A percentile compares a stretch with the other conserved stretches of the same genome.
Conservation (phyloP, 1,139 yeast species). For the Entelexis paramagnoliae region DNA sequence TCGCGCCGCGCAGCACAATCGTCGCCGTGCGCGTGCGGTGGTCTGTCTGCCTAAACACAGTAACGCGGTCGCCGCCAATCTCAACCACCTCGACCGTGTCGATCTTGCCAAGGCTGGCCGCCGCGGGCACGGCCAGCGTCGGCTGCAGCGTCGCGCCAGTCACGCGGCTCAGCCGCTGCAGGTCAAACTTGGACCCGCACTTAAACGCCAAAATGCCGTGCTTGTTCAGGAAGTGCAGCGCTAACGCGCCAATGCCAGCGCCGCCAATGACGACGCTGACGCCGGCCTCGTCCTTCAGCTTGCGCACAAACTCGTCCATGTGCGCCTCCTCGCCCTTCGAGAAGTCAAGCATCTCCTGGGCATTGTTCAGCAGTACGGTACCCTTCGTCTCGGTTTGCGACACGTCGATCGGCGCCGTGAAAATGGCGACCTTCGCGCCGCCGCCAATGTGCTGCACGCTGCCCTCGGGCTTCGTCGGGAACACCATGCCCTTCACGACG, state of each 20-base stretch:
- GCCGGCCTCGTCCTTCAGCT: slow-evolving; percentile 75
- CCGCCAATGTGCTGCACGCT: slow-evolving; percentile 51
- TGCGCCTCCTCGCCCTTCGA: slow-evolving; percentile 94
- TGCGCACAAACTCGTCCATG: slow-evolving; percentile 76
- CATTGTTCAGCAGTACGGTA: slow-evolving; percentile 87
- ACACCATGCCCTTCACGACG: slow-evolving; percentile 95
- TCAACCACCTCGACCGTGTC: slow-evolving; percentile 86
- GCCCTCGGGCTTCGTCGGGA: slow-evolving; percentile 95
- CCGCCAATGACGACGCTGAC: slow-evolving; percentile 87
- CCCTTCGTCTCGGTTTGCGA: slow-evolving; percentile 96
- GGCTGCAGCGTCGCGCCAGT: slow-evolving; percentile 97
- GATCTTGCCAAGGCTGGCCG: slow-evolving; percentile 83
- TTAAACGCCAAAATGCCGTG: slow-evolving; percentile 73
- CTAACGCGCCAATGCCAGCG: slow-evolving; percentile 82
- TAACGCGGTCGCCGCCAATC: slow-evolving; percentile 96
- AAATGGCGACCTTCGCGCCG: slow-evolving; percentile 80
- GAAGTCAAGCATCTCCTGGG: slow-evolving; percentile 92
- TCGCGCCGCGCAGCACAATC: slow-evolving; percentile 89
- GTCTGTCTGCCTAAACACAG: slow-evolving; percentile 71
- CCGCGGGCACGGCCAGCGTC: slow-evolving; percentile 42
- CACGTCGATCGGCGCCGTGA: slow-evolving; percentile 87
- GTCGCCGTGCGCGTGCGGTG: slow-evolving; percentile 68
- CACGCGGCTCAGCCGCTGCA: slow-evolving; percentile 87
- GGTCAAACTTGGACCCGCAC: slow-evolving; percentile 87
- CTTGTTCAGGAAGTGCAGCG: slow-evolving; percentile 84